Evolutionary conservation across 2,329 filamentous ascomycete species (phyloP).

Genomic region (Venturiaceae sp.): DNA sequence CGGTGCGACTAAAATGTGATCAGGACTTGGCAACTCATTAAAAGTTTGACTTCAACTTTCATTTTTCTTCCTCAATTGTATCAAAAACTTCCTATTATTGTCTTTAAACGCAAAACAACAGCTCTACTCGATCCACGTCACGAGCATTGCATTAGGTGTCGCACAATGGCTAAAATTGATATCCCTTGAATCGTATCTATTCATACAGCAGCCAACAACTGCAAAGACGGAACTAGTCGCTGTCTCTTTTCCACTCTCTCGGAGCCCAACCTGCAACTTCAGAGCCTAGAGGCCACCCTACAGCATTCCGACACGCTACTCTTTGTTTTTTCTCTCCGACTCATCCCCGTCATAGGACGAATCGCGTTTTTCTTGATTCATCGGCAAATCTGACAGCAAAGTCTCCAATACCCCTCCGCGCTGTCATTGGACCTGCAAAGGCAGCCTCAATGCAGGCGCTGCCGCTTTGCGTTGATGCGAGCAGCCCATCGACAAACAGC

Average conservation of each 20-base stretch:
- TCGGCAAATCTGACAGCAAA: background rate
- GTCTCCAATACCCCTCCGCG: background rate
- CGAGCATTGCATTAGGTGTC: too few relatives aligned
- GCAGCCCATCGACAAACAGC: conserved; percentile 8
- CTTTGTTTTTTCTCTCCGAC: background rate
- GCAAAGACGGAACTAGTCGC: conserved; percentile 9
- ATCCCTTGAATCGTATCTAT: too few relatives aligned
- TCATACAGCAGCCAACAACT: conserved; percentile 4
- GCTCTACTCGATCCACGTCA: too few relatives aligned
- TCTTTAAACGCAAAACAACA: too few relatives aligned
- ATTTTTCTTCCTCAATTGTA: too few relatives aligned
- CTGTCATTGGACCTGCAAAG: background rate
- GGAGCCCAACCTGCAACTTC: background rate
- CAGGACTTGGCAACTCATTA: too few relatives aligned
- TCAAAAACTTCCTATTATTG: too few relatives aligned
- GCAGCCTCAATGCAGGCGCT: conserved; percentile 6
- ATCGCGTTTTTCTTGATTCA: background rate
- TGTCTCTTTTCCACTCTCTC: background rate
- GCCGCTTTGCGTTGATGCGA: background rate
- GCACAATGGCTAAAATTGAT: too few relatives aligned
- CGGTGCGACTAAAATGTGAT: too few relatives aligned
- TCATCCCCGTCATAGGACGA: background rate
- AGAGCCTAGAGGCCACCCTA: conserved; percentile 3
- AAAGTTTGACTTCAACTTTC: too few relatives aligned
- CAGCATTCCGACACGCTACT: background rate